Percentiles rank a stretch among this genome's conserved stretches.
Conservation (phyloP, 768 basidiomycete genomes). For the Russula griseocarnosa region DNA sequence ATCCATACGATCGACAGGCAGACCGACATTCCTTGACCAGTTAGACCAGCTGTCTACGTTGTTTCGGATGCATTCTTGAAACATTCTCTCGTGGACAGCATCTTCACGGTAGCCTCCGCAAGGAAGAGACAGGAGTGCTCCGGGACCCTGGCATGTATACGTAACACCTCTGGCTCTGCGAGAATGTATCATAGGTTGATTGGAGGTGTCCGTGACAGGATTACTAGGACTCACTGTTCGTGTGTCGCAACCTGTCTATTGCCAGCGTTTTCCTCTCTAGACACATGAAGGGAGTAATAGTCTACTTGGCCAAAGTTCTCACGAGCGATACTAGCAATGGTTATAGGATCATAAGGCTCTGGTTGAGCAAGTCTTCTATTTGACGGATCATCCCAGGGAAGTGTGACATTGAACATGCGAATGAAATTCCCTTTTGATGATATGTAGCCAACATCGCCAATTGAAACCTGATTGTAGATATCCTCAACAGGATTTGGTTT, state of each 20-base stretch:
- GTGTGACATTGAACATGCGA: no score
- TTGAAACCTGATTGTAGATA: no score
- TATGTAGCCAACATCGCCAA: no score
- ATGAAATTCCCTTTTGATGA: no score
- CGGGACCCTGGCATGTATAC: not conserved
- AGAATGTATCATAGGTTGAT: not conserved
- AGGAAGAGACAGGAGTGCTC: conserved; percentile 4
- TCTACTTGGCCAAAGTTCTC: not conserved
- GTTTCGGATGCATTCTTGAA: not conserved
- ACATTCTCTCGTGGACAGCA: not conserved
- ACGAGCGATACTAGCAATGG: not conserved
- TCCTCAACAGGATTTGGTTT: no score
- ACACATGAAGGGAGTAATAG: conserved; percentile 5
- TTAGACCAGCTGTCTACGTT: not conserved
- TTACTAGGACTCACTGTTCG: not conserved
- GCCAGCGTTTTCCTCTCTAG: not conserved
- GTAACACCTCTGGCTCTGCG: not conserved
- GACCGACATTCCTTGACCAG: not conserved
- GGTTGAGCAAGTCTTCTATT: no score
- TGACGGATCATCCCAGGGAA: no score
- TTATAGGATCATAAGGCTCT: no score
- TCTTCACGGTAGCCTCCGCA: not conserved
- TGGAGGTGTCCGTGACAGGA: no score
- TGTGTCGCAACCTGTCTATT: not conserved
- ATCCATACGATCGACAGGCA: conserved; percentile 11